phyloP scores from a whole-genome alignment of 345 rosid genomes.

The Bruguiera gymnorhiza region DNA sequence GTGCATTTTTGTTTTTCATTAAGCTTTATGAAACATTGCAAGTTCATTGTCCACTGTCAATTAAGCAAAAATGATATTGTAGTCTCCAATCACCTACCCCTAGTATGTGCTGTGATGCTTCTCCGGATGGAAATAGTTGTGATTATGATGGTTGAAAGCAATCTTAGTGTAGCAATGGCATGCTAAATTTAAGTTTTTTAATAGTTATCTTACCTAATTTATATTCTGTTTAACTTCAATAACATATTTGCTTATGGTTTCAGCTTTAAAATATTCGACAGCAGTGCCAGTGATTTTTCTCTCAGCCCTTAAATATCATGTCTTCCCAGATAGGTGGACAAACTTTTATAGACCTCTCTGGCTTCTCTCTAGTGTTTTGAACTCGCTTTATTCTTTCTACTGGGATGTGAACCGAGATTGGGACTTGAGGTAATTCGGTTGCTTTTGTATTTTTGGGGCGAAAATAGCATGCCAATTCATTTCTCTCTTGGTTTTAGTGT shows the following conservation, averaged over 20 bases:
- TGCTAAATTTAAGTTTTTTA: too few relatives aligned
- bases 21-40: too few relatives aligned
- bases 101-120: too few relatives aligned
- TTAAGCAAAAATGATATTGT: too few relatives aligned
- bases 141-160: too few relatives aligned
- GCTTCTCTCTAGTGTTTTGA: slow-evolving; percentile 79
- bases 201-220: too few relatives aligned
- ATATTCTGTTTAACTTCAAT: slow-evolving; percentile 5
- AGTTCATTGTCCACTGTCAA: too few relatives aligned
- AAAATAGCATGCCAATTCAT: background rate
- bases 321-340: slow-evolving; percentile 72
- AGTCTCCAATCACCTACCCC: too few relatives aligned
- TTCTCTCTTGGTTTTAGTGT: background rate
- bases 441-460: slow-evolving; percentile 6
- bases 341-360: slow-evolving; percentile 81
- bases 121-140: too few relatives aligned
- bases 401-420: slow-evolving; percentile 96
- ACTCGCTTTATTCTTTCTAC: slow-evolving; percentile 82
- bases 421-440: slow-evolving; percentile 73
- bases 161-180: too few relatives aligned
- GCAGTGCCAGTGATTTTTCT: slow-evolving; percentile 94
- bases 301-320: slow-evolving; percentile 89
- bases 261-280: slow-evolving; percentile 89
- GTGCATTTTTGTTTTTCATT: too few relatives aligned
- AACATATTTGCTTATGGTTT: slow-evolving; percentile 36